Percentiles rank a stretch among this genome's conserved stretches.
Conservation (phyloP, 164 flowering plant species). For the Magnolia sinica region DNA sequence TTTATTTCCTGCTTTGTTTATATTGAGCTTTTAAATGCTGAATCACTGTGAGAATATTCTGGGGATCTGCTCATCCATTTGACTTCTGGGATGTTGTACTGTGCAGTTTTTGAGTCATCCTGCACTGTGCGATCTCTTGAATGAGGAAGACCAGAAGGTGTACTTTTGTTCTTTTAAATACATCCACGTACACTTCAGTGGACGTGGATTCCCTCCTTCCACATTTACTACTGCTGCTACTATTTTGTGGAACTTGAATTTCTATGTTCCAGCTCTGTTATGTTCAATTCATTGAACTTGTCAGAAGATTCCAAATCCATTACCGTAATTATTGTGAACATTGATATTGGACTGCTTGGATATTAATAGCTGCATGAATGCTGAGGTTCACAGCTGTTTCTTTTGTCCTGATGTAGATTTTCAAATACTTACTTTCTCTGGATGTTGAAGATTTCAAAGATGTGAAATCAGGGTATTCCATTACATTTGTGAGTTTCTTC, state of each 20-base stretch:
- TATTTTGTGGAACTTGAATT: no score
- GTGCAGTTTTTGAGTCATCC: constrained; percentile 49
- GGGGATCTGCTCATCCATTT: background rate
- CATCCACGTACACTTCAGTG: background rate
- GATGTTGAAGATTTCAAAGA: constrained; percentile 37
- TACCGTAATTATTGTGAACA: background rate
- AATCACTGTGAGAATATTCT: background rate
- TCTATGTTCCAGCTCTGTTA: no score
- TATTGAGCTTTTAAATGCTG: background rate
- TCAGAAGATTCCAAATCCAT: background rate
- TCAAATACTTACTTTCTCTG: constrained; percentile 38
- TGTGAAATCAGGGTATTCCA: constrained; percentile 32
- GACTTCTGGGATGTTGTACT: constrained; percentile 1
- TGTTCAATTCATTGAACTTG: background rate
- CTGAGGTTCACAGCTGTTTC: background rate
- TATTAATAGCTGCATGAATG: background rate
- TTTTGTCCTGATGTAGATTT: constrained; percentile 25
- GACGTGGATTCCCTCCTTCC: background rate
- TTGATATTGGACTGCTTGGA: background rate
- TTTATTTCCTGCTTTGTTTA: background rate
- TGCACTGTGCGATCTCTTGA: constrained; percentile 43
- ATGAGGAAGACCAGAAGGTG: constrained; percentile 47
- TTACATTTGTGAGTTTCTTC: constrained; percentile 30
- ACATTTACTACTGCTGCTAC: background rate
- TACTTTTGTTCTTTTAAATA: constrained; percentile 1